A percentile compares a stretch with the other conserved stretches of the same genome.
Conservation (phyloP, 495 filamentous ascomycete genomes). For the Acidiella bohemica region DNA sequence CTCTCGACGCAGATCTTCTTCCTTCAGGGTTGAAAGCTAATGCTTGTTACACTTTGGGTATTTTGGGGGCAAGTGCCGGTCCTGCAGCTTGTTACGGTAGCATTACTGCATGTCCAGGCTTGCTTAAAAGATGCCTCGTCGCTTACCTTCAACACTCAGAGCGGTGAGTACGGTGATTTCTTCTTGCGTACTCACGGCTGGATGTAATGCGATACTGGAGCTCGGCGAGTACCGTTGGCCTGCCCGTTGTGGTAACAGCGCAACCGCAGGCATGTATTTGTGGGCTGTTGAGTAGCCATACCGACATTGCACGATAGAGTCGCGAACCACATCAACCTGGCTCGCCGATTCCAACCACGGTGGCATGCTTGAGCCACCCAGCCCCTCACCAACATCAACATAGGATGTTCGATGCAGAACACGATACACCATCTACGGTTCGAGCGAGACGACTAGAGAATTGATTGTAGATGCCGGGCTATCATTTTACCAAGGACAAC, state of each 20-base stretch:
- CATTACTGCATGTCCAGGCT: too few species aligned
- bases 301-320: conserved; percentile 9
- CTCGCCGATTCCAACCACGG: conserved; percentile 40
- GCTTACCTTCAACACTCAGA: not conserved
- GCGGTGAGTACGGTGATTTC: not conserved
- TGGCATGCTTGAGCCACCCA: conserved; percentile 40
- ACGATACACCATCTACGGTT: conserved; percentile 47
- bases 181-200: too few species aligned
- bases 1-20: too few species aligned
- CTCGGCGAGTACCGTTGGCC: too few species aligned
- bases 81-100: too few species aligned
- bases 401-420: conserved; percentile 46
- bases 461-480: conserved; percentile 48
- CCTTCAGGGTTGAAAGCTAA: too few species aligned
- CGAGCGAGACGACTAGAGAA: conserved; percentile 37
- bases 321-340: conserved; percentile 6
- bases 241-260: not conserved
- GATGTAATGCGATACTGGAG: too few species aligned
- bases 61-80: too few species aligned
- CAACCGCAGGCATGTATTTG: conserved; percentile 1
- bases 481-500: conserved; percentile 37
- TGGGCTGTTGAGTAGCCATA: conserved; percentile 5
- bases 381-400: conserved; percentile 30
- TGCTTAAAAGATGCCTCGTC: too few species aligned
- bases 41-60: too few species aligned